Percentiles rank a stretch among this genome's conserved stretches.
phyloP scores from a whole-genome alignment of 2,329 filamentous ascomycete species.

The Cladosporium halotolerans region DNA sequence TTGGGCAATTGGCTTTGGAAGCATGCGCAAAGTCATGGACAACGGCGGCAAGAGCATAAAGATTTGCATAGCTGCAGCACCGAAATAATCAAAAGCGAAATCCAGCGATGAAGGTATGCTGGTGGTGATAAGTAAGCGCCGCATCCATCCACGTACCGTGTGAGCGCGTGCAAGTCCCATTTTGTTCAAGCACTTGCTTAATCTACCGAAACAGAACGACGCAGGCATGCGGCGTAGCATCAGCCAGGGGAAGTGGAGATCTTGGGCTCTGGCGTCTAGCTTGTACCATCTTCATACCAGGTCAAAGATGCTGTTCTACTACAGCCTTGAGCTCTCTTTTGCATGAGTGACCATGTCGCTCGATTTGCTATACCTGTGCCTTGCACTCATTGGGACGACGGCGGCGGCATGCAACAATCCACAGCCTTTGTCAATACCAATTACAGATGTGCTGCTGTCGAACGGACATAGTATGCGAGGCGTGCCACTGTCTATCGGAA shows the following conservation, averaged over 20 bases:
- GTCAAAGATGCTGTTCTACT: background rate
- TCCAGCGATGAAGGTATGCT: too few species aligned
- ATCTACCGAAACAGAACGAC: too few species aligned
- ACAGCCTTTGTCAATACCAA: conserved; percentile 1
- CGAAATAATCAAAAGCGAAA: too few species aligned
- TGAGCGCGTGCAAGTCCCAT: too few species aligned
- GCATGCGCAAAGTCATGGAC: too few species aligned
- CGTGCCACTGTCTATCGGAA: conserved; percentile 8
- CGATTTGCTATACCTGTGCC: background rate
- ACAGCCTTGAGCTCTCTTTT: background rate
- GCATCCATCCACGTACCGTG: too few species aligned
- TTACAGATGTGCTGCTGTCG: conserved; percentile 5
- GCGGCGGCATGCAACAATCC: background rate
- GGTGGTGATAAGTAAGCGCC: too few species aligned
- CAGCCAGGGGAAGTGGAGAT: background rate
- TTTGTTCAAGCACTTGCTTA: too few species aligned
- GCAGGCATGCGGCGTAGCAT: background rate
- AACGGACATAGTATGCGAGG: conserved; percentile 7
- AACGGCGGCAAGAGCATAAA: too few species aligned
- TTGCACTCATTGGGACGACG: background rate
- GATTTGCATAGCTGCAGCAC: too few species aligned
- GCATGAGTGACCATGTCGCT: background rate
- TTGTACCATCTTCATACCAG: too few species aligned
- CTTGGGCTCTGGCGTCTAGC: background rate
- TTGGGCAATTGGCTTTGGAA: too few species aligned